Conservation (phyloP, 306 rosid genomes). For the Lagenaria siceraria region DNA sequence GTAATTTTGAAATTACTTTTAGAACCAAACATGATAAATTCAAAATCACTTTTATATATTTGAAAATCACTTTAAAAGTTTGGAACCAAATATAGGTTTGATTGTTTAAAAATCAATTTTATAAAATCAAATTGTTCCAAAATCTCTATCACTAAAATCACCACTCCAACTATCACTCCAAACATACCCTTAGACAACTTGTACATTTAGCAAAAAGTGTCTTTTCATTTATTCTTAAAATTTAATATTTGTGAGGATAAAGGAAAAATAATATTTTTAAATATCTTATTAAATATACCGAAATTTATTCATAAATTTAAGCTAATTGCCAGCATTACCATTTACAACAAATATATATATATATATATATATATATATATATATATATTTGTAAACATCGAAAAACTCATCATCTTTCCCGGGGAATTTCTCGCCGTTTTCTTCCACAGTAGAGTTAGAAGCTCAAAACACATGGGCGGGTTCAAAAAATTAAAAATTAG, state of each 20-base stretch:
- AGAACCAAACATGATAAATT: no score
- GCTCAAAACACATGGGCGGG: background rate
- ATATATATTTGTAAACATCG: background rate
- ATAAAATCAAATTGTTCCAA: no score
- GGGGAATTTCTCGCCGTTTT: background rate
- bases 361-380: no score
- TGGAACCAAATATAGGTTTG: no score
- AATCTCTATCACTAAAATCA: no score
- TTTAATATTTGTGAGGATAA: background rate
- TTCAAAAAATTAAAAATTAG: background rate
- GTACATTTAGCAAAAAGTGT: background rate
- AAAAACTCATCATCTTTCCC: background rate
- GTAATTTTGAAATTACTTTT: no score
- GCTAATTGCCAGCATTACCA: background rate
- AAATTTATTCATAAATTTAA: background rate
- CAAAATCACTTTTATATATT: no score
- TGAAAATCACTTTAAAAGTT: no score
- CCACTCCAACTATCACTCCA: no score
- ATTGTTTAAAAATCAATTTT: no score
- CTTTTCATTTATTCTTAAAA: background rate
- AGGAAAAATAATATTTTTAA: background rate
- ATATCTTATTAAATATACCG: background rate
- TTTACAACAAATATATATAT: background rate
- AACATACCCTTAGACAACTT: no score
- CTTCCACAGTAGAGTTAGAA: background rate